phyloP scores from a whole-genome alignment of 1,284 basidiomycete species.

The Caloboletus firmus region DNA sequence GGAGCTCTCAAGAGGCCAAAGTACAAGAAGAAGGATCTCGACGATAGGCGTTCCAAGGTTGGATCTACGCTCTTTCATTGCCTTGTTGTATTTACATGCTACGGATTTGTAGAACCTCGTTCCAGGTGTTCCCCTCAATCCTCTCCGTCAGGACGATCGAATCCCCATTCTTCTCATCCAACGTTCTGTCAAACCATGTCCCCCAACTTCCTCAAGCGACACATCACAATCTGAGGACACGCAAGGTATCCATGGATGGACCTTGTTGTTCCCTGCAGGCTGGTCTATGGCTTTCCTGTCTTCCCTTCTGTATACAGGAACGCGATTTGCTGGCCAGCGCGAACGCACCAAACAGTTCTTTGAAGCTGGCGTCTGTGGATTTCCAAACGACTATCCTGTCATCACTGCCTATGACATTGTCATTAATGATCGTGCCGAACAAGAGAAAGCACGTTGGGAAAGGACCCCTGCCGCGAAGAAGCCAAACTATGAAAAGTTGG shows the following conservation, averaged over 20 bases:
- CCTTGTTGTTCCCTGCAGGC: slow-evolving; percentile 76
- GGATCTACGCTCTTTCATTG: slow-evolving; percentile 6
- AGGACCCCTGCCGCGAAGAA: slow-evolving; percentile 84
- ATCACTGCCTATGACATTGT: slow-evolving; percentile 54
- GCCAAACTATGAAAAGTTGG: slow-evolving; percentile 66
- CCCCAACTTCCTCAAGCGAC: slow-evolving; percentile 24
- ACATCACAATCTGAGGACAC: slow-evolving; percentile 21
- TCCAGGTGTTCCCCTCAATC: slow-evolving; percentile 70
- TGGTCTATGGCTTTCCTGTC: slow-evolving; percentile 88
- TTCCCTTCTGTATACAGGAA: slow-evolving; percentile 78
- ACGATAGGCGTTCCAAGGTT: slow-evolving; percentile 75
- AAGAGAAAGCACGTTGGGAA: slow-evolving; percentile 68
- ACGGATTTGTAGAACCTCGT: slow-evolving; percentile 55
- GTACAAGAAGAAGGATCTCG: slow-evolving; percentile 82
- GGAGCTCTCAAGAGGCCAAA: slow-evolving; percentile 56
- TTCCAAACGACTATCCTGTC: slow-evolving; percentile 79
- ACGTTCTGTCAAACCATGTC: slow-evolving; percentile 56
- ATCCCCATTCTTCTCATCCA: slow-evolving; percentile 83
- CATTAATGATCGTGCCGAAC: slow-evolving; percentile 46
- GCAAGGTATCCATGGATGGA: slow-evolving; percentile 76
- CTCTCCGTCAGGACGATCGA: slow-evolving; percentile 73
- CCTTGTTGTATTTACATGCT: slow-evolving; percentile 1
- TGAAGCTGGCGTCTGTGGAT: slow-evolving; percentile 72
- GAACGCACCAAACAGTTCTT: slow-evolving; percentile 76
- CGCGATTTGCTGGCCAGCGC: slow-evolving; percentile 77